Evolutionary conservation across 2,329 filamentous ascomycete species (phyloP).

Genomic region (Fulvia fulva): DNA sequence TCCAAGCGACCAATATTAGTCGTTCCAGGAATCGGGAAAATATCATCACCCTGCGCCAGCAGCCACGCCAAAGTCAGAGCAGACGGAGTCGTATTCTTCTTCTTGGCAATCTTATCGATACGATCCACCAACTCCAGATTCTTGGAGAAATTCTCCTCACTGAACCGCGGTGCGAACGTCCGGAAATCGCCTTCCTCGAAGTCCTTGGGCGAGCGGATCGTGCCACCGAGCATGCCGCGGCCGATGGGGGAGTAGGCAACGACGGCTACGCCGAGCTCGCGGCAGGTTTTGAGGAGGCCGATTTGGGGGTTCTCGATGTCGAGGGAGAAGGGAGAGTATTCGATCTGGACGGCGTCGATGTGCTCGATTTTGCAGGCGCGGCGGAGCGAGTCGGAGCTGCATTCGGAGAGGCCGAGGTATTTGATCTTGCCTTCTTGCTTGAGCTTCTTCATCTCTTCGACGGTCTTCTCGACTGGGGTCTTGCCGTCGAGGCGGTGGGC

Average conservation of each 20-base stretch:
- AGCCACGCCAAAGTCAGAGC: conserved; percentile 64
- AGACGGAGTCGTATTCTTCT: conserved; percentile 53
- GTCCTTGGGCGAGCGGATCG: conserved; percentile 45
- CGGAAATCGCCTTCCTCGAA: conserved; percentile 50
- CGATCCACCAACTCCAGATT: conserved; percentile 54
- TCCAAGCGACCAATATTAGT: conserved; percentile 46
- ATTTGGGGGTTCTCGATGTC: conserved; percentile 55
- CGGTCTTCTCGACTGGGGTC: conserved; percentile 47
- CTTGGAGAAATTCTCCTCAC: conserved; percentile 51
- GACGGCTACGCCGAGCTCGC: conserved; percentile 56
- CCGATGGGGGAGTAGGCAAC: conserved; percentile 60
- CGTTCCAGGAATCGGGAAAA: conserved; percentile 55
- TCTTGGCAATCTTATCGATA: conserved; percentile 48
- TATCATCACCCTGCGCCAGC: conserved; percentile 53
- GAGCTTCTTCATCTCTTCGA: conserved; percentile 47
- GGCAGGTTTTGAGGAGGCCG: conserved; percentile 50
- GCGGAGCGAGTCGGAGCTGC: conserved; percentile 48
- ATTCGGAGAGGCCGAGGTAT: conserved; percentile 54
- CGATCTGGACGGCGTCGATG: conserved; percentile 52
- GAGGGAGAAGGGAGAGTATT: conserved; percentile 49
- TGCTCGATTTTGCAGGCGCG: conserved; percentile 50
- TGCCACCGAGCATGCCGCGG: conserved; percentile 55
- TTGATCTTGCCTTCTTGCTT: conserved; percentile 55
- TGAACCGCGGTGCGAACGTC: conserved; percentile 46
- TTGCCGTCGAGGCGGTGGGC: conserved; percentile 41